phyloP scores from a whole-genome alignment of 108 stramenopile genomes.

The Pelagomonas calceolata region DNA sequence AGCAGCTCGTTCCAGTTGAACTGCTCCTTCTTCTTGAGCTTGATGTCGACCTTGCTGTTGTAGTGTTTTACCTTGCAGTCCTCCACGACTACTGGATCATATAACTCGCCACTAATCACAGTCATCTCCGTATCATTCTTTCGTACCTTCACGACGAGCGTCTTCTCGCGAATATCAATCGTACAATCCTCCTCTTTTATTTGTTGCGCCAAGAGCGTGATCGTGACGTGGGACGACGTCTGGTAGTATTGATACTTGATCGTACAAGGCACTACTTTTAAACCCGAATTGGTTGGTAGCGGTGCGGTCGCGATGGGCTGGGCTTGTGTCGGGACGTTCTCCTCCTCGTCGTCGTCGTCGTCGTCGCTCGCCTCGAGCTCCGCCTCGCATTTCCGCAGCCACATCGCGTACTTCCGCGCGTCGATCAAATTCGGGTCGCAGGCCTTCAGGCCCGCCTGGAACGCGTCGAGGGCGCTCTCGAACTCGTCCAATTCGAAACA shows the following conservation, averaged over 20 bases:
- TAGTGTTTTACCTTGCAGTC: constrained; percentile 50
- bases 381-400: constrained; percentile 46
- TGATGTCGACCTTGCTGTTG: constrained; percentile 67
- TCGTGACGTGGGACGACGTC: constrained; percentile 60
- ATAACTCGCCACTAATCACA: constrained; percentile 63
- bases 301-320: constrained; percentile 6
- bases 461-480: constrained; percentile 56
- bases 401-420: constrained; percentile 47
- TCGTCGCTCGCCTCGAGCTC: constrained; percentile 38
- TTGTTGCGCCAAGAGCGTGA: constrained; percentile 64
- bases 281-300: background rate
- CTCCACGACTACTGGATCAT: constrained; percentile 48
- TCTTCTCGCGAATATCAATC: constrained; percentile 49
- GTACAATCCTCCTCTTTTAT: constrained; percentile 42
- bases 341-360: background rate
- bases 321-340: background rate
- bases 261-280: constrained; percentile 20
- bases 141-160: constrained; percentile 44
- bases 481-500: constrained; percentile 49
- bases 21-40: constrained; percentile 53
- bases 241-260: constrained; percentile 89
- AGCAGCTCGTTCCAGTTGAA: constrained; percentile 67
- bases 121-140: constrained; percentile 48
- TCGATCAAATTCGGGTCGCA: constrained; percentile 8
- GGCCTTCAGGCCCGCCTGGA: constrained; percentile 39